A percentile compares a stretch with the other conserved stretches of the same genome.
Conservation (phyloP, 83 land plant species). For the Diphasiastrum complanatum region DNA sequence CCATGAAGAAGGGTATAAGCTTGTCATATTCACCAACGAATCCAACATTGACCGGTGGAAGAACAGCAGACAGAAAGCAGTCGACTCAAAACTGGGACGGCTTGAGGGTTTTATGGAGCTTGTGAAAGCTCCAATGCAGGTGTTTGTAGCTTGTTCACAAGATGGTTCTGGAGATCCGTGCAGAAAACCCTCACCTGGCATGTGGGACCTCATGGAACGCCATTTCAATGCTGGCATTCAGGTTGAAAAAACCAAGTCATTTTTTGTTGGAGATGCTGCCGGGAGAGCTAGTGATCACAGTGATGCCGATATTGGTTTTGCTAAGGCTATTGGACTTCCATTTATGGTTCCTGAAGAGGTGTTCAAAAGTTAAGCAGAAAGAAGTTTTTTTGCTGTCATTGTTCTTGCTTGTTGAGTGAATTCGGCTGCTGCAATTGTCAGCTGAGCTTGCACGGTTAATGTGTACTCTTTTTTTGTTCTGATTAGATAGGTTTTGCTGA, state of each 20-base stretch:
- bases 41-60: conserved; percentile 95
- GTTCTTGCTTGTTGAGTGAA: no score
- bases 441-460: no score
- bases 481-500: no score
- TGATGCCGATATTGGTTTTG: conserved; percentile 90
- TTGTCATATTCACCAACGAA: conserved; percentile 96
- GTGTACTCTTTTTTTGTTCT: no score
- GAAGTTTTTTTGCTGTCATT: no score
- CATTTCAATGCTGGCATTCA: conserved; percentile 75
- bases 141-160: conserved; percentile 75
- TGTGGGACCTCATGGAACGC: conserved; percentile 78
- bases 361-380: no score
- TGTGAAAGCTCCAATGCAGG: conserved; percentile 90
- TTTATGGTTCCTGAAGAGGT: no score
- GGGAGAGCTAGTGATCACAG: conserved; percentile 83
- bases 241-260: conserved; percentile 78
- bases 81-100: conserved; percentile 89
- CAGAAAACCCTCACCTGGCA: conserved; percentile 84
- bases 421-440: no score
- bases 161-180: conserved; percentile 56
- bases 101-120: conserved; percentile 62
- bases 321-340: no score
- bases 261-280: conserved; percentile 99
- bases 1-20: conserved; percentile 75
- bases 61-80: conserved; percentile 77